These are phyloP conservation scores for Clonostachys solani DNA, from an alignment of 2,329 filamentous ascomycete genomes.

Conservation along the genomic window DNA sequence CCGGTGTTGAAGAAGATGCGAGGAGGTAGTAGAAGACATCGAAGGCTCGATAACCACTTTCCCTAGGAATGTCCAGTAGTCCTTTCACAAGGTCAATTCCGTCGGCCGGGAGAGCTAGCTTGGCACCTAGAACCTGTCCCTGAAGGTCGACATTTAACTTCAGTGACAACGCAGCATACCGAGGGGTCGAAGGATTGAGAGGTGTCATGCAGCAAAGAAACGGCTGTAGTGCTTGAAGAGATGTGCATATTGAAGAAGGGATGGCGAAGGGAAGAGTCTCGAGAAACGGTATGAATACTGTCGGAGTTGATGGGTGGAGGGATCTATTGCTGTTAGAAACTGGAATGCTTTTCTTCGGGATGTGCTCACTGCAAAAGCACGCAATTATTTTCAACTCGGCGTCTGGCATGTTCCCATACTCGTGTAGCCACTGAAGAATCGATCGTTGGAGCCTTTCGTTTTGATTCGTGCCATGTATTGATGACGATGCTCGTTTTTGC, in stretches of 20 bases:
- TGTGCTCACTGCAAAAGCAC: conserved; percentile 76
- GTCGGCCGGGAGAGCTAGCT: conserved; percentile 75
- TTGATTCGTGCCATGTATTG: conserved; percentile 89
- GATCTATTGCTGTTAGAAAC: conserved; percentile 50
- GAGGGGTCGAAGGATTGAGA: conserved; percentile 78
- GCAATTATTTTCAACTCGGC: conserved; percentile 92
- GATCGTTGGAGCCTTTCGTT: conserved; percentile 67
- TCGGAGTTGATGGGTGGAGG: conserved; percentile 83
- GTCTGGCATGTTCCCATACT: conserved; percentile 94
- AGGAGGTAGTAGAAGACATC: conserved; percentile 98
- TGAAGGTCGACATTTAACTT: conserved; percentile 77
- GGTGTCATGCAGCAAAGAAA: conserved; percentile 87
- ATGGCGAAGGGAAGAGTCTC: conserved; percentile 75
- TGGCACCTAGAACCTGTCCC: conserved; percentile 72
- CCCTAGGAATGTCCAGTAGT: conserved; percentile 72
- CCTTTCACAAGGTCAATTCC: conserved; percentile 83
- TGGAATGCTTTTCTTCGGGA: neutral
- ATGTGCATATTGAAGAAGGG: conserved; percentile 70
- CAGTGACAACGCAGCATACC: conserved; percentile 76
- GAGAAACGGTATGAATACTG: conserved; percentile 76
- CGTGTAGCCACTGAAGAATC: conserved; percentile 73
- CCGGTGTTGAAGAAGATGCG: conserved; percentile 79
- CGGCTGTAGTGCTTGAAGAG: conserved; percentile 76
- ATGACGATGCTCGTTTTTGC: conserved; percentile 88
- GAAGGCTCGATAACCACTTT: conserved; percentile 84